A percentile compares a stretch with the other conserved stretches of the same genome.
phyloP scores from a whole-genome alignment of 176 grass and related monocot species.

The Oryza rufipogon region DNA sequence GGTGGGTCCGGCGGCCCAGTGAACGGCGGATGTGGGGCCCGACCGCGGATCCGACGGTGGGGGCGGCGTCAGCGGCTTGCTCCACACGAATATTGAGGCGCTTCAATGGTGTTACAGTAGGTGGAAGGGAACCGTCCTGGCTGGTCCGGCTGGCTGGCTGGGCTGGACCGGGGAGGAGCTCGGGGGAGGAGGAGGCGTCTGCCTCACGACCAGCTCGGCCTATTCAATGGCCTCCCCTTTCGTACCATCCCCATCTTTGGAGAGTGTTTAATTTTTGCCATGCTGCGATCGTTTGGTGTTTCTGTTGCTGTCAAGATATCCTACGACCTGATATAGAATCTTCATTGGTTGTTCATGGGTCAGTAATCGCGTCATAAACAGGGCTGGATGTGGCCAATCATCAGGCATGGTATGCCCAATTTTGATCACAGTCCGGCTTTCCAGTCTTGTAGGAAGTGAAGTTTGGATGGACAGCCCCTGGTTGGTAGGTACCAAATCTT shows the following conservation, averaged over 20 bases:
- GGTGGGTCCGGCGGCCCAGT: slow-evolving; percentile 11
- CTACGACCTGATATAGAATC: background rate
- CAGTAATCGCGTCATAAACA: background rate
- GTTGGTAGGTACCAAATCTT: background rate
- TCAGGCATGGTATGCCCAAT: background rate
- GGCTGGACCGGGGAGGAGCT: background rate
- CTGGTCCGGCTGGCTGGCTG: slow-evolving; percentile 3
- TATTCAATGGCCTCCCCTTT: slow-evolving; percentile 45
- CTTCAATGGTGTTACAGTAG: slow-evolving; percentile 35
- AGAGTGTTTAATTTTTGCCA: background rate
- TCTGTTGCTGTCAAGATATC: background rate
- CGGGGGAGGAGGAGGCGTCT: background rate
- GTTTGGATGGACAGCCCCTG: background rate
- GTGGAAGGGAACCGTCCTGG: slow-evolving; percentile 34
- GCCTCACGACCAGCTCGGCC: slow-evolving; percentile 29
- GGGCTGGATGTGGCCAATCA: background rate
- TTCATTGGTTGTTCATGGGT: background rate
- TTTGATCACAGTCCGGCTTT: background rate
- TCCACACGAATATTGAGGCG: slow-evolving; percentile 10
- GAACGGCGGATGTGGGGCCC: background rate
- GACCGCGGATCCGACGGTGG: background rate
- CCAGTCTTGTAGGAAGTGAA: background rate
- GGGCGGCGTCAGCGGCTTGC: background rate
- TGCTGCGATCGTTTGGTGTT: background rate
- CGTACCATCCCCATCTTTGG: slow-evolving; percentile 1